Evolutionary conservation across 1,284 basidiomycete species (phyloP), one percentile per base, ranked within the genome.

Genomic region (Ustilago xerochloae): DNA sequence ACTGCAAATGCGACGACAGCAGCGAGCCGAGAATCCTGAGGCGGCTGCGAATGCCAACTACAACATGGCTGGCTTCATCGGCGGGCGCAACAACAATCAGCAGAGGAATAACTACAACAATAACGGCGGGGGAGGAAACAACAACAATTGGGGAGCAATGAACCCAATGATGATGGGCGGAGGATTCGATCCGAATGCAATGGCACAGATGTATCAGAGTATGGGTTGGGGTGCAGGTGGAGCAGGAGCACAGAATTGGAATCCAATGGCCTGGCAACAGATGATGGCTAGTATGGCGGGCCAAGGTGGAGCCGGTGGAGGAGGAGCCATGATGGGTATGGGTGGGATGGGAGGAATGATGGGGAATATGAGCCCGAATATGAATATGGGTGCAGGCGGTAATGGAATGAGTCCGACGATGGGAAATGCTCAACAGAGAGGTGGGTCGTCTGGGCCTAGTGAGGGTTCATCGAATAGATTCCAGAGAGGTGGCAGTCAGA

Each of bases 111-210:
- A 41, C 39, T 20, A 41, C 39, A 24, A 24, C 22, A 13, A 33
- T 33, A 33, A 33, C 16, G 49, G 39, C 36, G 41, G 55, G 41
- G 67, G 63, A 35, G 36, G 88, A 90, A 5, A 88, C 91, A 54
- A 38, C 41, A 38, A 48, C 48, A 53, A 39, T 56, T 33, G 87
- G 93, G 20, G 93, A 92, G 83, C 91, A 60, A 75, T 87, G 85
- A 86, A 86, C 83, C 83, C 85, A 7, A 88, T 87, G 30, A 91
- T 92, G 88, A 80, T 79, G 80, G 70, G 65, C 1, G 69, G 65
- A 46, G 75, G 62, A 1, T 87, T 87, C 63, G 87, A 88, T 72
- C 85, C 86, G 3, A 81, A 85, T 43, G 87, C 87, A 10, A 87
- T 88, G 87, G 85, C 86, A 12, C 85, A 86, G 81, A 87, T 88